A percentile compares a stretch with the other conserved stretches of the same genome.
Conservation (phyloP, 805 yeast species). For the Nadsonia fulvescens region DNA sequence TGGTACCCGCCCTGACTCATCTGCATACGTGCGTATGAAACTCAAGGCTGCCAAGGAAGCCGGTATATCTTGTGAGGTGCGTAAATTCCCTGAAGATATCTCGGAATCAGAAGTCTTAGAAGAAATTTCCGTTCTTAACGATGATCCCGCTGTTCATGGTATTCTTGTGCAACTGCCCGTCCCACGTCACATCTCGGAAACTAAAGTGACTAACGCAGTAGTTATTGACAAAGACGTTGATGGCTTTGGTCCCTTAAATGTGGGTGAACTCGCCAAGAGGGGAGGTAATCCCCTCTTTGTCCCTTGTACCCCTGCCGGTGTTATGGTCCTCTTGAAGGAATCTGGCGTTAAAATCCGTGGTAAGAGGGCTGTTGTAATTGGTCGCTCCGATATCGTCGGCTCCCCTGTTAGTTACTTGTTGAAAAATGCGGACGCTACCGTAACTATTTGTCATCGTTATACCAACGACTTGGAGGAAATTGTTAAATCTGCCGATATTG, state of each 20-base stretch:
- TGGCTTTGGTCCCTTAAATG: conserved; percentile 77
- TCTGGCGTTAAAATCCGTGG: conserved; percentile 57
- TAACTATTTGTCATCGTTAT: conserved; percentile 68
- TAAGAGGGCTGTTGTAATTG: conserved; percentile 74
- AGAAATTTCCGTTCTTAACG: conserved; percentile 45
- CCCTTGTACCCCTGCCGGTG: conserved; percentile 94
- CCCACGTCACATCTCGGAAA: conserved; percentile 67
- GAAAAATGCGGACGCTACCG: conserved; percentile 64
- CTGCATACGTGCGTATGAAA: conserved; percentile 83
- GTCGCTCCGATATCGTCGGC: conserved; percentile 93
- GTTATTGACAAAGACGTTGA: conserved; percentile 77
- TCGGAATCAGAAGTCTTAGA: conserved; percentile 39
- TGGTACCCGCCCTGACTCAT: conserved; percentile 77
- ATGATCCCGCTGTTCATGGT: conserved; percentile 68
- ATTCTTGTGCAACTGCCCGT: conserved; percentile 79
- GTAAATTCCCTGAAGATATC: conserved; percentile 45
- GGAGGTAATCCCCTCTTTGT: conserved; percentile 68
- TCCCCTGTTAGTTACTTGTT: conserved; percentile 77
- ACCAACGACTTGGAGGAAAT: conserved; percentile 41
- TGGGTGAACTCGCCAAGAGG: conserved; percentile 78
- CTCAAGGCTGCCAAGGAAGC: conserved; percentile 79
- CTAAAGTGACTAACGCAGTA: conserved; percentile 66
- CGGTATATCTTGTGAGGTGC: conserved; percentile 46
- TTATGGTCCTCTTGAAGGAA: conserved; percentile 59
- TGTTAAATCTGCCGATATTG: conserved; percentile 61